Percentiles rank a stretch among this genome's conserved stretches.
phyloP scores from a whole-genome alignment of 2,329 filamentous ascomycete genomes.

The Neopestalotiopsis sp. region DNA sequence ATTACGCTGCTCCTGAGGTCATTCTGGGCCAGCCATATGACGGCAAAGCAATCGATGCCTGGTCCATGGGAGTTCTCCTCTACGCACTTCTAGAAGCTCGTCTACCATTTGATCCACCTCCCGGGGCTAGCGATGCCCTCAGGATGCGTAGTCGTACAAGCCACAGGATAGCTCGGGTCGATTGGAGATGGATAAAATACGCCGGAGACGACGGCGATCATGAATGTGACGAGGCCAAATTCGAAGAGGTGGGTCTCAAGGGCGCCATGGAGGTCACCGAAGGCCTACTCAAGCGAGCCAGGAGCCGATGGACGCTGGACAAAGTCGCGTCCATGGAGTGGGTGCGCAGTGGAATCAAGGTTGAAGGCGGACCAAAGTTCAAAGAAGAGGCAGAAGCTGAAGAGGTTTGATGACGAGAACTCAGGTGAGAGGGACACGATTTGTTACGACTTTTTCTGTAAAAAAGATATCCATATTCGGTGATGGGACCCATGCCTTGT shows the following conservation, averaged over 20 bases:
- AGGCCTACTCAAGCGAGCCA: conserved; percentile 80
- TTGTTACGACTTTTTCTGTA: conserved; percentile 10
- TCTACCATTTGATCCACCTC: conserved; percentile 89
- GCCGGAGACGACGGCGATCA: conserved; percentile 87
- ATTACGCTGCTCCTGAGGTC: conserved; percentile 96
- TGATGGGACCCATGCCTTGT: neutral
- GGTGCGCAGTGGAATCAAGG: conserved; percentile 75
- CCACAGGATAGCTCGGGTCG: conserved; percentile 92
- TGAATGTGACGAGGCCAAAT: conserved; percentile 68
- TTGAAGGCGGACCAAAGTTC: conserved; percentile 67
- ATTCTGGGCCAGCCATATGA: conserved; percentile 96
- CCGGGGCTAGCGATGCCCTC: conserved; percentile 77
- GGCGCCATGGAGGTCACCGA: conserved; percentile 85
- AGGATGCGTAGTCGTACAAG: conserved; percentile 82
- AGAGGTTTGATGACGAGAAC: conserved; percentile 48
- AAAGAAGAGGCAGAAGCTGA: conserved; percentile 64
- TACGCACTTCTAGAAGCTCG: conserved; percentile 94
- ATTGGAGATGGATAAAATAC: conserved; percentile 94
- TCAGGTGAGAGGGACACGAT: conserved; percentile 13
- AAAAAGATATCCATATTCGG: neutral
- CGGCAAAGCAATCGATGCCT: conserved; percentile 88
- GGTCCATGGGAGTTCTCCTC: conserved; percentile 91
- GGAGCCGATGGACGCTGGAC: conserved; percentile 76
- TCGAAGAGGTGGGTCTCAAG: conserved; percentile 68
- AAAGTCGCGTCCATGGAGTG: conserved; percentile 76